Percentiles rank a stretch among this genome's conserved stretches.
Evolutionary conservation across 1,284 basidiomycete genomes (phyloP).

Genomic region (Cryptococcus jaspeensis): DNA sequence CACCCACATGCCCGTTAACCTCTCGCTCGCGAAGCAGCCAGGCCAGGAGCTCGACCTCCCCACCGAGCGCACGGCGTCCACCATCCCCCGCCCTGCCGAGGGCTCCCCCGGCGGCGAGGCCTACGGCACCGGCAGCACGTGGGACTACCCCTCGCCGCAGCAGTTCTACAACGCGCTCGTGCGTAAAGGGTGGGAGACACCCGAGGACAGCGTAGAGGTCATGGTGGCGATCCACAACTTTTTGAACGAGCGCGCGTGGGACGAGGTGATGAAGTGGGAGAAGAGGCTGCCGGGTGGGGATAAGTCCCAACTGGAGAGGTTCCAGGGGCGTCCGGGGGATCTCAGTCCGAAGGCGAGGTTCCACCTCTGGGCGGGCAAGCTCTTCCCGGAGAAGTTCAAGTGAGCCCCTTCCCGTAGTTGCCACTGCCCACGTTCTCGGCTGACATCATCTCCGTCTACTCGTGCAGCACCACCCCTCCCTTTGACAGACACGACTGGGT

Average conservation of each 20-base stretch:
- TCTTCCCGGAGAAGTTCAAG: conserved; percentile 88
- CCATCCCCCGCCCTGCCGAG: conserved; percentile 72
- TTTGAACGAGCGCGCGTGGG: conserved; percentile 94
- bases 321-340: conserved; percentile 88
- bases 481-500: conserved; percentile 99
- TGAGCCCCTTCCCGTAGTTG: conserved; percentile 51
- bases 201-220: conserved; percentile 91
- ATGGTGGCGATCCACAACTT: conserved; percentile 99
- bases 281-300: conserved; percentile 58
- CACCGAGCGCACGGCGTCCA: conserved; percentile 71
- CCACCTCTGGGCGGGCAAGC: conserved; percentile 77
- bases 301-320: conserved; percentile 68
- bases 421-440: background rate
- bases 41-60: conserved; percentile 61
- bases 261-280: conserved; percentile 94
- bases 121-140: conserved; percentile 53
- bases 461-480: conserved; percentile 74
- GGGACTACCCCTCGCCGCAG: conserved; percentile 98
- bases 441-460: background rate
- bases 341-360: conserved; percentile 76
- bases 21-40: conserved; percentile 55
- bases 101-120: conserved; percentile 40
- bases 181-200: conserved; percentile 96
- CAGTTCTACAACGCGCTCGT: conserved; percentile 98
- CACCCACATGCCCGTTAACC: conserved; percentile 83